Evolutionary conservation across 805 yeast species (phyloP), one percentile per base, ranked within the genome.

Genomic region (Candida tammaniensis): DNA sequence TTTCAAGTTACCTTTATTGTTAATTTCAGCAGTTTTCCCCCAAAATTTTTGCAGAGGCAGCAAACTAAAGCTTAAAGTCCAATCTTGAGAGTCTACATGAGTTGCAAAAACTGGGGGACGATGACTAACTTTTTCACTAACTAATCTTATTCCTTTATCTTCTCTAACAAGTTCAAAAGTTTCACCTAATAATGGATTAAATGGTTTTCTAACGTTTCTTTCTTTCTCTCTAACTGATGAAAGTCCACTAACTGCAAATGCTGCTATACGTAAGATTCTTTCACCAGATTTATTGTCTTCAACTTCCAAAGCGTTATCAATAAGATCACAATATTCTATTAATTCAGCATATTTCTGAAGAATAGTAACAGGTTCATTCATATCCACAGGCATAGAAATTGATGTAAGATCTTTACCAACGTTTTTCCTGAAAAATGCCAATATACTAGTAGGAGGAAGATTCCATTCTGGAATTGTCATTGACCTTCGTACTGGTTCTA

Each of bases 151-250:
- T 0, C 89, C 89, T 32, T 74, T 59, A 49, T 86, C 95, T 42
- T 87, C 95, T 25, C 96, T 72, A 1, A 87, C 93, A 27, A 86
- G 66, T 58, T 93, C 98, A 57, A 60, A 93, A 0, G 97, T 89
- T 55, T 93, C 98, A 14, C 98, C 97, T 13, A 93, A 64, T 33
- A 93, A 67, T 7, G 98, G 98, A 54, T 88, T 93, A 61, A 93
- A 93, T 1, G 98, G 98, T 53, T 93, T 93, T 44, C 98, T 72
- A 24, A 75, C 56, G 34, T 82, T 79, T 47, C 98, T 72, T 30
- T 79, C 80, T 48, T 85, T 88, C 22, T 76, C 75, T 39, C 97
- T 68, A 48, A 78, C 72, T 8, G 83, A 68, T 0, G 96, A 78
- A 7, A 89, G 56, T 38, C 74, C 75, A 17, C 89, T 78, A 3